Base-by-base conservation (phyloP, 495 filamentous ascomycete species). In the Aspergillus funiculosus region DNA sequence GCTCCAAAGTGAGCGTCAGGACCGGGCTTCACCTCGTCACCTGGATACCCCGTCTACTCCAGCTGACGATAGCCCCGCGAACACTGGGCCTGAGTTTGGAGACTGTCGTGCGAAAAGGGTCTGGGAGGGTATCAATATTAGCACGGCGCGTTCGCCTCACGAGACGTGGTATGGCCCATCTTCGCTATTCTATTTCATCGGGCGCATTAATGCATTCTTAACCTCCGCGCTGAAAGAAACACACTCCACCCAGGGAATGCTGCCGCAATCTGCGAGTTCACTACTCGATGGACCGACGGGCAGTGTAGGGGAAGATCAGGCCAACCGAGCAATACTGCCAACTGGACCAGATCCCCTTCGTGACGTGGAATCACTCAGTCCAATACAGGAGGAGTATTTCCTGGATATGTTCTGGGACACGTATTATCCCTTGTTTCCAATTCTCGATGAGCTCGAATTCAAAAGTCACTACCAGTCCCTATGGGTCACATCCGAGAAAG, bases 401-500 rank as follows among this genome's bases (percentile, higher is more conserved):
- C 43, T 78, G 2, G 54, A 54, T 20, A 53, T 76, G 6, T 76
- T 68, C 46, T 77, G 73, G 73, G 63, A 72, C 37, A 63, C 71
- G 0, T 76, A 72, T 46, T 67, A 77, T 50, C 40, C 48, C 2
- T 40, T 34, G 0, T 53, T 41, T 21, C 58, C 46, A 0, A 65
- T 80, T 5, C 29, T 79, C 3, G 65, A 79, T 20, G 74, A 78
- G 50, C 32, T 51, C 8, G 60, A 71, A 11, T 76, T 80, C 46
- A 66, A 58, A 37, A 57, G 61, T 19, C 62, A 78, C 46, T 75
- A 78, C 48, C 52, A 63, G 5, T 71, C 73, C 10, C 59, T 79
- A 2, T 75, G 70, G 69, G 56, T 49, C 10, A 51, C 40, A 17
- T 54, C 58, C 9, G 59, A 51, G 2, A 52, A 51, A 9, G 46